Evolutionary conservation across 1,139 yeast genomes (phyloP).

Genomic region (Diutina siamensis): DNA sequence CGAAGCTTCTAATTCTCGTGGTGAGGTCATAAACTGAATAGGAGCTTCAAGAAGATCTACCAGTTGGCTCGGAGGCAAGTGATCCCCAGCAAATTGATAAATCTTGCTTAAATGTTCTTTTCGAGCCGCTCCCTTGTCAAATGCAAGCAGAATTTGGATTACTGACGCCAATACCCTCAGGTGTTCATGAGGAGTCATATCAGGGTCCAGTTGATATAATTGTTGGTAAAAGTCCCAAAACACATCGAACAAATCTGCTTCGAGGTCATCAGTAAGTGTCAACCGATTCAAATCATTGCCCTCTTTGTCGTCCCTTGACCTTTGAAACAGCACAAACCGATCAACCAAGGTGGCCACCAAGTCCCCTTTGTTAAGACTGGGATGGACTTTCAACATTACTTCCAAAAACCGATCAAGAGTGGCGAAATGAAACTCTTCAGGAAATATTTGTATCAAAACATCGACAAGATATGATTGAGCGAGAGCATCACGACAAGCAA

Average conservation of each 20-base stretch:
- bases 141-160: conserved; percentile 50
- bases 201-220: conserved; percentile 46
- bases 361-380: conserved; percentile 49
- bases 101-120: conserved; percentile 51
- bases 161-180: conserved; percentile 55
- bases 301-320: conserved; percentile 20
- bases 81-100: conserved; percentile 48
- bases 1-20: conserved; percentile 20
- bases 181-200: conserved; percentile 53
- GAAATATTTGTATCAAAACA: conserved; percentile 86
- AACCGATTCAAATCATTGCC: neutral
- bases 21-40: conserved; percentile 28
- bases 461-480: conserved; percentile 90
- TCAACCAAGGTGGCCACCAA: conserved; percentile 62
- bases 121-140: conserved; percentile 45
- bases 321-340: conserved; percentile 52
- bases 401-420: conserved; percentile 63
- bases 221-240: conserved; percentile 58
- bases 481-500: conserved; percentile 82
- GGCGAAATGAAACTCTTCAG: conserved; percentile 78
- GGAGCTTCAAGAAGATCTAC: conserved; percentile 48
- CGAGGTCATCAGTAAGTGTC: neutral
- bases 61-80: conserved; percentile 35
- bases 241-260: conserved; percentile 9
- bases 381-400: conserved; percentile 52